phyloP scores from a whole-genome alignment of 2,329 filamentous ascomycete species.

The Pseudogymnoascus verrucosus region DNA sequence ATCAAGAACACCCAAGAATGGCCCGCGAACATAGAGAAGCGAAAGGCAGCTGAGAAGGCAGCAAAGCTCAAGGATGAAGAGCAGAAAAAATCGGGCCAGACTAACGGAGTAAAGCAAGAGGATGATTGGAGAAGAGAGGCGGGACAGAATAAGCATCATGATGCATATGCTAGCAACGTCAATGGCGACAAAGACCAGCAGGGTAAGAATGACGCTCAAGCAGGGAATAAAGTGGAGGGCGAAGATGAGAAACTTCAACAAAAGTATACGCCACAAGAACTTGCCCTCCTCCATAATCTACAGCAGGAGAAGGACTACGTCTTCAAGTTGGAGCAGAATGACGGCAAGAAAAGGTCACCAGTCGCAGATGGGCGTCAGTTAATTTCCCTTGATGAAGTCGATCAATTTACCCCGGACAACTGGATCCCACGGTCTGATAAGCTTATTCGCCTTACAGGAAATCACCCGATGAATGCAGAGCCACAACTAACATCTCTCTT shows the following conservation, averaged over 20 bases:
- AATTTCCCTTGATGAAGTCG: constrained; percentile 38
- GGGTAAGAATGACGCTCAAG: constrained; percentile 24
- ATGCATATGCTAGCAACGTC: constrained; percentile 13
- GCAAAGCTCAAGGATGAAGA: constrained; percentile 23
- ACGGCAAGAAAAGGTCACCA: constrained; percentile 34
- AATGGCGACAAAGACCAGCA: constrained; percentile 18
- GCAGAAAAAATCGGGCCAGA: constrained; percentile 23
- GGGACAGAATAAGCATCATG: constrained; percentile 20
- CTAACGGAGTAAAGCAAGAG: constrained; percentile 17
- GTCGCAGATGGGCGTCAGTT: constrained; percentile 25
- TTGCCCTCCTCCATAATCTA: constrained; percentile 34
- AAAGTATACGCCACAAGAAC: constrained; percentile 35
- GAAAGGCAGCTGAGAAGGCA: constrained; percentile 26
- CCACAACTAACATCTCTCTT: constrained; percentile 35
- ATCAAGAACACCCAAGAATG: constrained; percentile 41
- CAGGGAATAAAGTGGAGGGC: constrained; percentile 13
- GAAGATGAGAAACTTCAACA: constrained; percentile 28
- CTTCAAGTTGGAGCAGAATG: constrained; percentile 33
- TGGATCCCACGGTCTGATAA: constrained; percentile 41
- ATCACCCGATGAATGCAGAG: constrained; percentile 46
- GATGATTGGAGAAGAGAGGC: constrained; percentile 13
- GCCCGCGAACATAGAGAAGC: constrained; percentile 38
- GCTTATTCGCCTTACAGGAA: constrained; percentile 43
- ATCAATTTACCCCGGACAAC: constrained; percentile 45
- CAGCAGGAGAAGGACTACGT: constrained; percentile 38